Evolutionary conservation across 2,329 filamentous ascomycete species (phyloP), one percentile per base, ranked within the genome.

Genomic region (Seiridium unicorne): DNA sequence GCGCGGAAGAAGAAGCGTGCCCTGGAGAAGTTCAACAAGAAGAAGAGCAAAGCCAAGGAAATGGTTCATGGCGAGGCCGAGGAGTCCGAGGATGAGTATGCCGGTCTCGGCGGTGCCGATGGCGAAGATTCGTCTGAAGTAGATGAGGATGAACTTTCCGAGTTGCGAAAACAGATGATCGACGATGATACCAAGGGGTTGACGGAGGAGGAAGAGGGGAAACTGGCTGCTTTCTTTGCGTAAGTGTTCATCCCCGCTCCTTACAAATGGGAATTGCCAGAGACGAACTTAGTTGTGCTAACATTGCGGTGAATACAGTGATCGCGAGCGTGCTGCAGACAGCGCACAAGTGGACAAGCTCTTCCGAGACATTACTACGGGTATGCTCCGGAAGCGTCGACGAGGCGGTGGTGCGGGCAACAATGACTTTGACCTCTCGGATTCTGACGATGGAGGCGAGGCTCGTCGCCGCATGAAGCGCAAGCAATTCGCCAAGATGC

Each of bases 71-170:
- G 97, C 66, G 93, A 96, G 72, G 94, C 95, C 62, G 92, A 97
- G 68, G 95, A 99, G 76, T 99, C 95, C 0, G 96, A 99, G 72
- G 95, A 99, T 72, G 95, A 99, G 74, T 99, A 98, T 73, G 94
- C 93, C 44, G 95, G 95, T 4, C 81, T 99, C 8, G 95, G 95
- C 66, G 95, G 95, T 63, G 89, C 81, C 9, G 94, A 93, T 74
- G 93, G 94, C 62, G 94, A 98, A 66, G 92, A 94, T 64, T 89
- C 87, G 49, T 89, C 84, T 48, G 89, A 89, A 58, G 90, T 92
- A 61, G 89, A 89, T 59, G 90, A 93, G 61, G 85, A 91, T 61
- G 90, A 89, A 42, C 87, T 91, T 60, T 88, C 88, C 36, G 85
- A 75, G 10, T 83, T 90, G 6, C 85, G 95, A 63, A 85, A 90